phyloP scores from a whole-genome alignment of 176 grass and related monocot genomes.

The Musa itinerans region DNA sequence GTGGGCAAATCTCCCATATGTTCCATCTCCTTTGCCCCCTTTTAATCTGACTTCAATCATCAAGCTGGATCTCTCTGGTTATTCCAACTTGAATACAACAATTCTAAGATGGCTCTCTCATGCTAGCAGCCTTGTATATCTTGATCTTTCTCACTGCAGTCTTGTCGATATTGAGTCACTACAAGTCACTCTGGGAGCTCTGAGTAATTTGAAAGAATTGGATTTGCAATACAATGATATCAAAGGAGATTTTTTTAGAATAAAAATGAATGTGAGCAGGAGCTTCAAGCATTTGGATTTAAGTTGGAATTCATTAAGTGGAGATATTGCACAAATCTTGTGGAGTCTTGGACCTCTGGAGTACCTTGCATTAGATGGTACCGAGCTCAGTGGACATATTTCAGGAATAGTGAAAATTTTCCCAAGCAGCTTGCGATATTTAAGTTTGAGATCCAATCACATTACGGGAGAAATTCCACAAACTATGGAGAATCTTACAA shows the following conservation, averaged over 20 bases:
- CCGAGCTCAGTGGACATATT: slow-evolving; percentile 3
- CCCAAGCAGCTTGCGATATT: not conserved
- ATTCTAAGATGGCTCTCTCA: slow-evolving; percentile 30
- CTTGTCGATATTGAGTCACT: not conserved
- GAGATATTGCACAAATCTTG: not conserved
- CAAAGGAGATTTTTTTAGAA: no score
- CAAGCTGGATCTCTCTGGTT: slow-evolving; percentile 24
- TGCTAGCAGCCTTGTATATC: slow-evolving; percentile 17
- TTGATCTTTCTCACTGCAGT: not conserved
- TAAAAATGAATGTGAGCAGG: not conserved
- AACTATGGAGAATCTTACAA: no score
- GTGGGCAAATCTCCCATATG: not conserved
- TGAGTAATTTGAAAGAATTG: slow-evolving; percentile 14
- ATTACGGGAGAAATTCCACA: slow-evolving; percentile 11
- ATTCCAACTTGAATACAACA: not conserved
- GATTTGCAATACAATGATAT: not conserved
- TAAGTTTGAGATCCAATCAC: slow-evolving; percentile 5
- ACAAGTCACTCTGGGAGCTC: slow-evolving; percentile 17
- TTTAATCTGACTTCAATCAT: slow-evolving; percentile 27
- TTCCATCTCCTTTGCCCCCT: slow-evolving; percentile 1
- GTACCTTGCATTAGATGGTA: slow-evolving; percentile 19
- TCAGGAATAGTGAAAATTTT: not conserved
- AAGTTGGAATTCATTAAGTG: not conserved
- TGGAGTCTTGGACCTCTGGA: not conserved
- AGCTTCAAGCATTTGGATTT: not conserved